These are phyloP conservation scores for Sarocladium oryzae DNA, from an alignment of 2,329 filamentous ascomycete genomes.

Conservation along the genomic window DNA sequence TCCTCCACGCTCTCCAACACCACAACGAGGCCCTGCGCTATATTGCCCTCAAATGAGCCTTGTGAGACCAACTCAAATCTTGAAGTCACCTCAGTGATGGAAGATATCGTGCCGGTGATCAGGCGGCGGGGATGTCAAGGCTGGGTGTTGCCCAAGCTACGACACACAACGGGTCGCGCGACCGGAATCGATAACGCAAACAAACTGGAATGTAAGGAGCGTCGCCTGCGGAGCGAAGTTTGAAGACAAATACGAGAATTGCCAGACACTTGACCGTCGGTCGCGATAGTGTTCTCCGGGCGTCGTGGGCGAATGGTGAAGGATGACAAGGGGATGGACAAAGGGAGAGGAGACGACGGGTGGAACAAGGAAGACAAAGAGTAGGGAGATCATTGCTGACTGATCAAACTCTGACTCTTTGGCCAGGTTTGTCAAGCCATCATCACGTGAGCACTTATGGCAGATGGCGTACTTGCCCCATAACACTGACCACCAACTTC, in stretches of 20 bases:
- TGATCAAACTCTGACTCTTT: conserved; percentile 4
- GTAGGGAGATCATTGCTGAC: conserved; percentile 1
- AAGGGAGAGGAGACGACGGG: conserved; percentile 11
- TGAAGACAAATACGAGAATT: neutral
- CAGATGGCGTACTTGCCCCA: too few relatives aligned
- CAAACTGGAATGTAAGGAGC: neutral
- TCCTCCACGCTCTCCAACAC: conserved; percentile 29
- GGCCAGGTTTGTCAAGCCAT: neutral
- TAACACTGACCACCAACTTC: neutral
- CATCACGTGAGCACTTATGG: too few relatives aligned
- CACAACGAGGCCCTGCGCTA: conserved; percentile 5
- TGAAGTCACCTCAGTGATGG: neutral
- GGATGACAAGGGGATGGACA: conserved; percentile 17
- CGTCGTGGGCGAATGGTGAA: neutral
- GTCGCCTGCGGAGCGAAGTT: neutral
- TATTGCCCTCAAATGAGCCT: conserved; percentile 2
- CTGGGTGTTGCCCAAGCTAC: neutral
- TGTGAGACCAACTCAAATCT: conserved; percentile 14
- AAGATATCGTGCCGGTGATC: neutral
- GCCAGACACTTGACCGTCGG: neutral
- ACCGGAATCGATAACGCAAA: neutral
- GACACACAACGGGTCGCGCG: neutral
- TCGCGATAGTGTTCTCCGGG: neutral
- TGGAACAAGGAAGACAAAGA: conserved; percentile 8
- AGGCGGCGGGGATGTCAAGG: neutral